Base-by-base conservation (phyloP, 2,329 filamentous ascomycete species). In the Cladosporium sp. region DNA sequence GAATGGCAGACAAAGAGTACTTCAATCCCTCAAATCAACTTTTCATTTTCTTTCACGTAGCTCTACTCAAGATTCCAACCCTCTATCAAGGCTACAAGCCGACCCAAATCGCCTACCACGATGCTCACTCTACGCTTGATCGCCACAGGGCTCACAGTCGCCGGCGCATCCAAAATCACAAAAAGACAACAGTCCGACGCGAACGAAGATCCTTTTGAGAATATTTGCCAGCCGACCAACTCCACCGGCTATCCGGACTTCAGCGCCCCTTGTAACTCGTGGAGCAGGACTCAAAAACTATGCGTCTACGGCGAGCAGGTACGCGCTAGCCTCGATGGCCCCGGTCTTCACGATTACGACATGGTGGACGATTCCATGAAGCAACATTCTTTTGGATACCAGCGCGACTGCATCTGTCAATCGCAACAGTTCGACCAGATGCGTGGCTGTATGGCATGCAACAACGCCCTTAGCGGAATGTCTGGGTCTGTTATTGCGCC, bases 351-450 rank as follows among this genome's bases (percentile, higher is more conserved):
- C 53, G 14, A 57, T n/a, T 34, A 57, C 30, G 16, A 16, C 8
- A 10, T 28, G 11, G 18, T 30, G 10, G 53, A 34, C 30, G 18
- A 34, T 3, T 5, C n/a, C 10, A 32, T 34, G 53, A 23, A 25
- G n/a, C 28, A 57, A 2, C 28, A 32, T 4, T 36, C 30, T 14
- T 21, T 13, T n/a, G 10, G 10, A 13, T 23, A 36, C 18, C 36
- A 59, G 36, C 57, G 57, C 39, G 39, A 36, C 16, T 59, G 57
- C 36, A 59, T 59, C 36, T 59, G 58, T 18, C 39, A 48, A 36
- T 60, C 58, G 2, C 58, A 60, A n/a, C 25, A 21, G 2, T 30
- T 26, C 11, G 58, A 60, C 13, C n/a, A 30, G 58, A 21, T 49
- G 58, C 11, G 11, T 8, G 58, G 58, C 36, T 60, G 58, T 16